Evolutionary conservation across 306 rosid genomes (phyloP), one percentile per base, ranked within the genome.

Genomic region (Mimosa bimucronata): DNA sequence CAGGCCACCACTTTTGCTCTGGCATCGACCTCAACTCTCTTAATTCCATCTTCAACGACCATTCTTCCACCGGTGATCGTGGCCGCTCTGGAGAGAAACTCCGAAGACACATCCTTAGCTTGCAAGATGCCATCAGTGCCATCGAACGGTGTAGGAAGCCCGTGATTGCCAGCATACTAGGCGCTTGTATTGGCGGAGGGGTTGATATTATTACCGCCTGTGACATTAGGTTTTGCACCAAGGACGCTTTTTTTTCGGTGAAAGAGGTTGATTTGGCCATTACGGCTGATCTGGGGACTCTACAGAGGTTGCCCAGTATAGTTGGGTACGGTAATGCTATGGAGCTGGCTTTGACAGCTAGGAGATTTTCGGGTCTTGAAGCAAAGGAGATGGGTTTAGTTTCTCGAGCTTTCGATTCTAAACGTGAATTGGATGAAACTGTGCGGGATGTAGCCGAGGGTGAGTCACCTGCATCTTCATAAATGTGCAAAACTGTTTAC

Each of bases 111-210:
- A 90, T 92, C 83, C 85, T 86, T 55, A 76, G 37, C 37, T 61
- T 94, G 88, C 97, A 94, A 74, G 97, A 91, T 18, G 72, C 97
- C 26, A 28, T 94, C 58, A 88, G 94, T 19, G 92, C 97, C 52
- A 62, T 92, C 72, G 97, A 94, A 73, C 89, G 85, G 71, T 94
- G 98, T 87, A 90, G 97, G 80, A 92, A 94, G 60, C 95, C 97
- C 5, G 95, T 94, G 73, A 90, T 91, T 46, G 97, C 92, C 0
- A 78, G 91, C n/a, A 71, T 94, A 60, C 89, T 87, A 5, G 97
- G 98, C 7, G 98, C 87, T 4, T 91, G 98, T 55, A 88, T 94
- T 38, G 97, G 98, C 10, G 97, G 95, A 19, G 97, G 86, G 6
- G 58, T 94, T 11, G 98, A 94, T 68, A 81, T 94, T 18, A 30